Base-by-base conservation (phyloP, 2,329 filamentous ascomycete genomes). In the Rutstroemia sydowiana region DNA sequence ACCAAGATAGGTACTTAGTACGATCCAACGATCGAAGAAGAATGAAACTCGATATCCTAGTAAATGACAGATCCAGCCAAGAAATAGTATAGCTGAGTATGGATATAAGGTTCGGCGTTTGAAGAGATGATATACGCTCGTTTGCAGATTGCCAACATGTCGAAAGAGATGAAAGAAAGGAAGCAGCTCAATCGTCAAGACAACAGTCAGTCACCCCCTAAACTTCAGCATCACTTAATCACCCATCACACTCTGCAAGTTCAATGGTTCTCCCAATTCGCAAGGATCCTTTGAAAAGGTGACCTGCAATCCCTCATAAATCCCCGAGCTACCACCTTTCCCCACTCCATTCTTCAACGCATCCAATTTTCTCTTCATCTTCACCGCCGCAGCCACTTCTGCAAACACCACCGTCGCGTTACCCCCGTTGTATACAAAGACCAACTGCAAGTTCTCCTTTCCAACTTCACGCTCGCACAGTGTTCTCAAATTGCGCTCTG, bases 361-460 rank as follows among this genome's bases (percentile, higher is more conserved):
- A 50, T 66, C 64, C 28, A 66, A 45, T 1, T 45, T 50, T 6
- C 46, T 46, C 51, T 65, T 66, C 42, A 65, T 56, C 37, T 54
- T 61, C 5, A 63, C 54, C 3, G 63, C 62, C 3, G 54, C 45
- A 1, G 45, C 45, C 1, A 66, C 65, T 47, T 63, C 59, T 0
- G 62, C 49, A 44, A 66, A 65, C 2, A 65, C 55, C 11, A 66
- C 55, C 1, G 65, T 66, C 0, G 64, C 65, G 45, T 66, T 66
- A 0, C 65, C 65, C 18, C 60, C 59, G 47, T 66, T 66, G 45
- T 66, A 66, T 18, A 66, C 51, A 26, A 51, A 52, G 1, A 54
- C 36, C 42, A 59, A 40, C 45, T 65, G 62, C 5, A 66, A 53
- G 18, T 57, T 51, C 2, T 64, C 59, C 18, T 32, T 47, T 3